Base-by-base conservation (phyloP, 2,329 filamentous ascomycete genomes). In the Penicillium digitatum region DNA sequence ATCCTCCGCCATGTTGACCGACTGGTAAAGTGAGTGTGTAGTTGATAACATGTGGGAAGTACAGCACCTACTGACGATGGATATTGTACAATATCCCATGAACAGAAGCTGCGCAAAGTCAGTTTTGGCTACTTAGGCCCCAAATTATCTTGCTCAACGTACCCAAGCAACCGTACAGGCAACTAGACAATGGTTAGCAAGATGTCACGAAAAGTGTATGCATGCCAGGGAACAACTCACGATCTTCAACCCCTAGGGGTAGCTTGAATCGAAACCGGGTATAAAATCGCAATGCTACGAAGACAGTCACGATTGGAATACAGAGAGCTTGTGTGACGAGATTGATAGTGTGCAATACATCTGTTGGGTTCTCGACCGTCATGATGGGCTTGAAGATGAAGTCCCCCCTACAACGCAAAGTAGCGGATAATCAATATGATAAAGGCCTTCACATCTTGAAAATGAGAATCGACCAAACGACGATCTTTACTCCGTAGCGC, bases 301-400 rank as follows among this genome's bases (percentile, higher is more conserved):
- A 69, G 1, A 67, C 18, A 11, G 67, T 64, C 18, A 68, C 62
- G n/a, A 72, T 65, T 1, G 67, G 66, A 39, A 75, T 69, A 54
- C 69, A 74, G 12, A 74, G 60, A 38, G 58, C 63, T 62, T 75
- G 70, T 16, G 70, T 73, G 27, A 72, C 65, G 2, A 73, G 50
- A 54, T 70, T 73, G 42, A 73, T 52, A 0, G 66, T 73, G 44
- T 65, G 49, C 16, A 72, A 51, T 18, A 60, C 60, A 64, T 71
- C 68, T 14, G 57, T 52, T 7, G 66, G 66, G 35, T 67, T 48
- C 9, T 52, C 52, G 32, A 61, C 54, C 7, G 59, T 45, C 66
- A 69, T 65, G 34, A 49, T 64, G 58, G 46, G 11, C 12, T 29
- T 32, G 24, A 52, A 37, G 26, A 16, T 29, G 16, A 16, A 27